Base-by-base conservation (phyloP, 176 grass and related monocot species). In the Musa acuminata region DNA sequence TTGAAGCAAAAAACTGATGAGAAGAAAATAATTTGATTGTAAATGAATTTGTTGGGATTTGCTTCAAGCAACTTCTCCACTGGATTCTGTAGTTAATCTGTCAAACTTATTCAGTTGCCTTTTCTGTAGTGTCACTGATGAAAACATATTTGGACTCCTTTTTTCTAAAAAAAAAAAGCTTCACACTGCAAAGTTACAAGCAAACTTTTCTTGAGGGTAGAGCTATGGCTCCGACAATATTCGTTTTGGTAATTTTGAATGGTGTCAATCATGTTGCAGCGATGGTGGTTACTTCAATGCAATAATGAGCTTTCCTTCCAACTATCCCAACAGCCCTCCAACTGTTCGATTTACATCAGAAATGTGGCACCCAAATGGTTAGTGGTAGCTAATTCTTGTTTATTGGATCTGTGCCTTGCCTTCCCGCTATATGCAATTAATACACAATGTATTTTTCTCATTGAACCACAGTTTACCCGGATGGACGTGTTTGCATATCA, bases 321-420 rank as follows among this genome's bases (percentile, higher is more conserved):
- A 99, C 82, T 99, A 99, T 85, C 96, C 96, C 13, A 99, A 99
- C 50, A 99, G 96, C 52, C 91, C 96, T 26, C 96, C 96, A 50
- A 67, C 96, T 71, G 91, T 99, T 16, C 87, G 96, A 85, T 99
- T 99, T 80, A 91, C 91, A 10, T 99, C 96, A 75, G 86, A 99
- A 86, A 99, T 99, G 96, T 99, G 96, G 96, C 96, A 99, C 80
- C 96, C 96, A 53, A 99, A 99, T 89, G 96, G 96, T 99, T 52
- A 68, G 78, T n/a, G 77, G 58, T 80, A 43, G 4, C 35, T 62
- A 21, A 72, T 20, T 48, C 13, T 2, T 25, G 20, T 27, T 68
- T 68, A 35, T 35, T 48, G 14, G 13, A 26, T 55, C 20, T 55
- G n/a, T 55, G 13, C 13, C 11, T 26, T 74, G 21, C 52, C 43